Base-by-base conservation (phyloP, 2,329 filamentous ascomycete species). In the Arthrobotrys musiformis region DNA sequence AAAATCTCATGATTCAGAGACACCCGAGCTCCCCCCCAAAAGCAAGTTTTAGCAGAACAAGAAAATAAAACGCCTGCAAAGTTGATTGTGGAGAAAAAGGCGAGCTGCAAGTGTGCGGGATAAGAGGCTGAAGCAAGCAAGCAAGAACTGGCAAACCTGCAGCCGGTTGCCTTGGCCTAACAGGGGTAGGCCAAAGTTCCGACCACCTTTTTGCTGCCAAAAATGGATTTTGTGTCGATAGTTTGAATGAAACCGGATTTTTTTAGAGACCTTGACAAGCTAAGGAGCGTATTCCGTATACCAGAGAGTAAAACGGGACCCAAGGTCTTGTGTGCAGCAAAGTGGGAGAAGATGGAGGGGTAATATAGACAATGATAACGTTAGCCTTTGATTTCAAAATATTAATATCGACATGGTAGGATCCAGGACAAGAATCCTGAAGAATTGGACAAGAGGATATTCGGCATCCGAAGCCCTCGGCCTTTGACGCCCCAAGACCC, bases 31-130 rank as follows among this genome's bases (percentile, higher is more conserved):
- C 22, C 50, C 24, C 26, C 28, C 50, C 50, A 56, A 56, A 56
- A 56, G 50, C 26, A 56, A 56, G 26, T 56, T 35, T 24, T 35
- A 6, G 11, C 30, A 35, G 11, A 35, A 5, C 30, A 11, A 35
- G 11, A 35, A 35, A 42, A 42, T 1, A 30, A 52, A 6, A 50
- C 2, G 30, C 2, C 7, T 52, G 26, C 26, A 17, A 52, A n/a
- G 28, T 11, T 30, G 26, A 52, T 28, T 52, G 48, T 9, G 48
- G 50, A 56, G 28, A 56, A 56, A 56, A 19, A 54, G 50, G 50
- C 50, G 50, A 54, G 50, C 50, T 54, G 50, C 50, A 54, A 54
- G 50, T 54, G 50, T 17, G 50, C 50, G 28, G 28, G 35, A 54
- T 4, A 30, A 54, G 50, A 54, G 50, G 50, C 50, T 54, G 50